phyloP scores from a whole-genome alignment of 345 rosid genomes.

The Eucalyptus regnans region DNA sequence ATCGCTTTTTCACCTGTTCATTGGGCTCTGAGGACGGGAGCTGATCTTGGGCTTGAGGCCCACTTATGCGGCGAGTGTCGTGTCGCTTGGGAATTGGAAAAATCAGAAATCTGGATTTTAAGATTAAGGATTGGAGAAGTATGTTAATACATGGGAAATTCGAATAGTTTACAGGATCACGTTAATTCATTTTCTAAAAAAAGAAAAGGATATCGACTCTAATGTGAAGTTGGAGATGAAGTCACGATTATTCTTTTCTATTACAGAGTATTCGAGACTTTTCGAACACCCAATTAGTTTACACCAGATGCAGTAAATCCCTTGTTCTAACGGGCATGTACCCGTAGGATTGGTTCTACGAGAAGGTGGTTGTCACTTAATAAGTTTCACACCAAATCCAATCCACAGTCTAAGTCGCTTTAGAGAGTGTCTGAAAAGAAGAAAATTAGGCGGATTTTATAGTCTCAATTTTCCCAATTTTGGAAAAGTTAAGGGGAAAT shows the following conservation, averaged over 20 bases:
- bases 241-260: background rate
- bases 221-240: background rate
- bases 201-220: background rate
- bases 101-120: background rate
- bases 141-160: background rate
- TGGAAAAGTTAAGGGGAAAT: background rate
- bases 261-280: accelerated
- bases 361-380: background rate
- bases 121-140: background rate
- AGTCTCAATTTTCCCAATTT: background rate
- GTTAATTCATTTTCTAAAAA: accelerated
- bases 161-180: background rate
- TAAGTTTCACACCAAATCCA: background rate
- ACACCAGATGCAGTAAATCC: accelerated
- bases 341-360: accelerated
- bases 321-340: accelerated
- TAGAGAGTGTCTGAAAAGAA: background rate
- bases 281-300: background rate
- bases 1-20: background rate
- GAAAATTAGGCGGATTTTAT: background rate
- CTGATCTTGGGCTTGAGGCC: background rate
- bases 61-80: background rate
- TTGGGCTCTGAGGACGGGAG: background rate
- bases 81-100: background rate
- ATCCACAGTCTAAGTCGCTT: background rate